Evolutionary conservation across 805 yeast species (phyloP).

Genomic region (Candida loeiensis): DNA sequence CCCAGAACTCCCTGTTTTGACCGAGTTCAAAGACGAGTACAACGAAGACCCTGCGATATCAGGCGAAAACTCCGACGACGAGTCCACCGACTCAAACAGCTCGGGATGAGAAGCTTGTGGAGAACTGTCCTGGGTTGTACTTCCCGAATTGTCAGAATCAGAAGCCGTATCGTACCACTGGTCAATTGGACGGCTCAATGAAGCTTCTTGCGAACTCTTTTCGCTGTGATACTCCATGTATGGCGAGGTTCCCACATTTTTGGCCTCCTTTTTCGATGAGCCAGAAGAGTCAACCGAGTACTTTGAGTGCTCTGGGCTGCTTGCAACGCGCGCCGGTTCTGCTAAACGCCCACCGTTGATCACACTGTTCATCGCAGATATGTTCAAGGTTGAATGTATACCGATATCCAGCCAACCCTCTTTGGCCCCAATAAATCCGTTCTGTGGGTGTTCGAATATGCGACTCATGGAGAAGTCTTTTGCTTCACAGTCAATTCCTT

Average conservation of each 20-base stretch:
- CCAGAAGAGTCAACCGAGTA: background rate
- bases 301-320: background rate
- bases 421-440: background rate
- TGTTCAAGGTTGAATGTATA: background rate
- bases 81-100: background rate
- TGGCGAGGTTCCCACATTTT: background rate
- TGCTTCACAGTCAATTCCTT: too few species aligned
- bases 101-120: background rate
- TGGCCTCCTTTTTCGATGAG: background rate
- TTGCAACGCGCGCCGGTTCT: background rate
- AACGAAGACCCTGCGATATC: background rate
- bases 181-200: background rate
- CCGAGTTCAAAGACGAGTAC: background rate
- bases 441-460: background rate
- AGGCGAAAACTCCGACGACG: background rate
- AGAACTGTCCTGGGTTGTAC: background rate
- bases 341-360: background rate
- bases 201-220: background rate
- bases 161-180: slow-evolving; percentile 3
- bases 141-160: background rate
- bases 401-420: slow-evolving; percentile 4
- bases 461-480: too few species aligned
- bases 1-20: background rate
- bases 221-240: background rate
- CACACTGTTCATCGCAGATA: background rate